Evolutionary conservation across 2,329 filamentous ascomycete species (phyloP).

Genomic region (Byssoonygena ceratinophila): DNA sequence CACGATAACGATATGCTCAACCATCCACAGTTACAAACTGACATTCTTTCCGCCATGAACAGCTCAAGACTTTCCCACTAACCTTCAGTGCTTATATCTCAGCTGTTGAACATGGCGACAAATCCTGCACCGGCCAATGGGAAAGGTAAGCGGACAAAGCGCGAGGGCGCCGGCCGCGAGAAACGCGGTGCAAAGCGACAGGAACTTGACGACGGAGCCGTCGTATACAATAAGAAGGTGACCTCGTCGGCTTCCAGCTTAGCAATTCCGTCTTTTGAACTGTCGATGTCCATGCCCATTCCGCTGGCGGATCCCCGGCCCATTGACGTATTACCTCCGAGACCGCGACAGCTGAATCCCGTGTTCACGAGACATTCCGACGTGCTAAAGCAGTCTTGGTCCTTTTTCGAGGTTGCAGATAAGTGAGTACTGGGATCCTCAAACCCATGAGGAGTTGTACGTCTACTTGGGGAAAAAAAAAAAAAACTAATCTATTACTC

Average conservation of each 20-base stretch:
- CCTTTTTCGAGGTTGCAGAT: constrained; percentile 36
- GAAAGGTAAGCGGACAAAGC: constrained; percentile 33
- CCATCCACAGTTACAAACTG: not conserved
- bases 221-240: constrained; percentile 1
- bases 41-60: not conserved
- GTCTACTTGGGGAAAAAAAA: too few relatives aligned
- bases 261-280: constrained; percentile 30
- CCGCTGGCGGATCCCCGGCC: constrained; percentile 32
- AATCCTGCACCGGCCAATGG: constrained; percentile 9
- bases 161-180: constrained; percentile 31
- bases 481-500: too few relatives aligned
- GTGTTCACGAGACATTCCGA: constrained; percentile 29
- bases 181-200: constrained; percentile 36
- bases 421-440: constrained; percentile 20
- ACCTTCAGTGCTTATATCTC: not conserved
- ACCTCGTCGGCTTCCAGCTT: constrained; percentile 13
- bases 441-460: not conserved
- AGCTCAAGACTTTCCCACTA: not conserved
- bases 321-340: constrained; percentile 31
- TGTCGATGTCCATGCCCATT: constrained; percentile 34
- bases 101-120: constrained; percentile 1
- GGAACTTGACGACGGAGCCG: constrained; percentile 26
- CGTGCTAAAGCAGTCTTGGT: constrained; percentile 28
- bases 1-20: not conserved
- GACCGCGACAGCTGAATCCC: constrained; percentile 33